Conservation (phyloP, 2,329 filamentous ascomycete species). For the Macrophomina pseudophaseolina region DNA sequence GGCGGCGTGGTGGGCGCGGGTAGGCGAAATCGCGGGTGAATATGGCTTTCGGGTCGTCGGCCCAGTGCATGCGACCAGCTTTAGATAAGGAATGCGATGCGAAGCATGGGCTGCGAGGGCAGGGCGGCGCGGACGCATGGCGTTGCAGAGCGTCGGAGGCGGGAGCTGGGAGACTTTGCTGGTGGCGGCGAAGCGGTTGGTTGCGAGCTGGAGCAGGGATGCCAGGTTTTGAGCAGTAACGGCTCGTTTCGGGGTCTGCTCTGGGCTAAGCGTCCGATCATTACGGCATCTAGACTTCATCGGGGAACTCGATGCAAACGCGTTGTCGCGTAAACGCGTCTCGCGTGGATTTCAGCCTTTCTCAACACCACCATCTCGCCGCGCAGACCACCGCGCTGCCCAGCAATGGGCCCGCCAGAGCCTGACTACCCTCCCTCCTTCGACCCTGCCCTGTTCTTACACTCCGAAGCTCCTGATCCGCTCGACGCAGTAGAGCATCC, state of each 20-base stretch:
- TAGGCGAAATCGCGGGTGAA: constrained; percentile 53
- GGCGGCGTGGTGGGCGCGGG: constrained; percentile 41
- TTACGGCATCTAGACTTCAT: background rate
- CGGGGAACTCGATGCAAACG: background rate
- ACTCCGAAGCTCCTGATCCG: constrained; percentile 49
- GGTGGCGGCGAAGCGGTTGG: background rate
- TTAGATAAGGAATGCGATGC: background rate
- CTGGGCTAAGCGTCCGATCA: background rate
- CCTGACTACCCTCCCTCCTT: constrained; percentile 50
- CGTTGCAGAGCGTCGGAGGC: constrained; percentile 12
- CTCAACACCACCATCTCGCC: constrained; percentile 57
- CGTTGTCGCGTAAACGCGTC: constrained; percentile 22
- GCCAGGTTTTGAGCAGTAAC: background rate
- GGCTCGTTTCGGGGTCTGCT: background rate
- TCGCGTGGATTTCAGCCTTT: background rate
- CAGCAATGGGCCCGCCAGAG: constrained; percentile 31
- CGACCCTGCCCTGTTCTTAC: constrained; percentile 56
- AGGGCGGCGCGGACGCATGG: constrained; percentile 14
- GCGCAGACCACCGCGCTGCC: constrained; percentile 62
- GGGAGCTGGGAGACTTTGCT: background rate
- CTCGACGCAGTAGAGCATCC: constrained; percentile 30
- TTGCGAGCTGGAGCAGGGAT: background rate
- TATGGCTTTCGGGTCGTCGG: constrained; percentile 27
- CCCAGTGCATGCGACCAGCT: constrained; percentile 27
- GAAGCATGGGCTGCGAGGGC: constrained; percentile 13